Conservation (phyloP, 257 asterid genomes). For the Penstemon eatonii region DNA sequence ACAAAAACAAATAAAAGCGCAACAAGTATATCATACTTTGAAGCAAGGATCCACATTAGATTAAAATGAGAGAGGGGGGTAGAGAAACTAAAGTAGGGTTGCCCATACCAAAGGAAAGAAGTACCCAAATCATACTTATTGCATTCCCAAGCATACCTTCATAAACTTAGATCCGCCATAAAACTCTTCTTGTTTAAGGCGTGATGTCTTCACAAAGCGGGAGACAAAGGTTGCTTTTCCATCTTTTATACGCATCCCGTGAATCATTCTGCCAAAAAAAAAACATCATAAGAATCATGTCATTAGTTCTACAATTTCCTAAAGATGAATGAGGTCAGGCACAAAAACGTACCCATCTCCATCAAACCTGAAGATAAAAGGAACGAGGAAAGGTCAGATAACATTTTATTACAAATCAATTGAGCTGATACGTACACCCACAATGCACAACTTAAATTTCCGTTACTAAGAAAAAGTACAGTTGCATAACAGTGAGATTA, state of each 20-base stretch:
- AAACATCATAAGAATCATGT: background rate
- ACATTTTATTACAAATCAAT: conserved; percentile 13
- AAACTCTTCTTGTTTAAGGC: conserved; percentile 83
- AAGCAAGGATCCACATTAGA: background rate
- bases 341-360: conserved; percentile 89
- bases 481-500: background rate
- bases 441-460: background rate
- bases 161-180: conserved; percentile 79
- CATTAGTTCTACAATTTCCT: conserved; percentile 10
- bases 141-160: conserved; percentile 53
- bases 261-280: conserved; percentile 72
- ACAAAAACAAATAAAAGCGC: background rate
- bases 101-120: background rate
- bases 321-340: conserved; percentile 25
- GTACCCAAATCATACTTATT: too few species aligned
- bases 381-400: conserved; percentile 27
- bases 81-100: background rate
- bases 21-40: background rate
- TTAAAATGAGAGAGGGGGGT: too few species aligned
- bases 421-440: conserved; percentile 8
- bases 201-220: conserved; percentile 88
- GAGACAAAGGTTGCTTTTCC: conserved; percentile 94
- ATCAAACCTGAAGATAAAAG: conserved; percentile 78
- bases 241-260: conserved; percentile 88
- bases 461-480: background rate